Conservation (phyloP, 2,329 filamentous ascomycete species). For the Pestalotiopsis fici region DNA sequence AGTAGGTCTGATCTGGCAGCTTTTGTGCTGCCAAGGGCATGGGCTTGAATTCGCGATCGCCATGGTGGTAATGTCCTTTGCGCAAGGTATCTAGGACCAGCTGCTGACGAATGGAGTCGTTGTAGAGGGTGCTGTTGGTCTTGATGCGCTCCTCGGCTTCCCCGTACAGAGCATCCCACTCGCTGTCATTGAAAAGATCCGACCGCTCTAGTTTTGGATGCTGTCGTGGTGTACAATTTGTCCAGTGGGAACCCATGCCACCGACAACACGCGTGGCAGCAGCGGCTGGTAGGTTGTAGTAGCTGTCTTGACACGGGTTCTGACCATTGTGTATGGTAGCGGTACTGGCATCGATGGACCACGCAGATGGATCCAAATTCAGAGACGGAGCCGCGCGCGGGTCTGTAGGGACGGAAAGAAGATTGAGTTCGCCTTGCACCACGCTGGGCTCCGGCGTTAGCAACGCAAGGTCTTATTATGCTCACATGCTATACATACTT, state of each 20-base stretch:
- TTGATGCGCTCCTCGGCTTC: neutral
- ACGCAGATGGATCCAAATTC: neutral
- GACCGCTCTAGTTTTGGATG: constrained; percentile 11
- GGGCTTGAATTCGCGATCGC: neutral
- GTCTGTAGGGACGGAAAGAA: constrained; percentile 9
- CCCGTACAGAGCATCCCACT: constrained; percentile 11
- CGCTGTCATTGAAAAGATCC: constrained; percentile 17
- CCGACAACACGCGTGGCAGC: constrained; percentile 22
- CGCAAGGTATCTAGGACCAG: neutral
- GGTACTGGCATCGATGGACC: neutral
- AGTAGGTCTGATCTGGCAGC: constrained; percentile 5
- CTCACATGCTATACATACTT: constrained; percentile 14
- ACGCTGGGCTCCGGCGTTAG: neutral
- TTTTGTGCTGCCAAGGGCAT: neutral
- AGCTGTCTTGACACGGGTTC: constrained; percentile 11
- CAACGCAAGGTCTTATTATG: neutral
- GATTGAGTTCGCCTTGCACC: constrained; percentile 13
- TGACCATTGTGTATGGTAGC: constrained; percentile 3
- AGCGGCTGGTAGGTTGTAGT: constrained; percentile 14
- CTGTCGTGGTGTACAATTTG: constrained; percentile 17
- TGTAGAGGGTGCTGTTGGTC: neutral
- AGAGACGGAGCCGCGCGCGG: neutral
- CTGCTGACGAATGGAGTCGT: neutral
- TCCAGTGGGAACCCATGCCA: constrained; percentile 28
- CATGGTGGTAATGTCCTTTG: neutral